phyloP scores from a whole-genome alignment of 768 basidiomycete species.

The Lentinula raphanica region DNA sequence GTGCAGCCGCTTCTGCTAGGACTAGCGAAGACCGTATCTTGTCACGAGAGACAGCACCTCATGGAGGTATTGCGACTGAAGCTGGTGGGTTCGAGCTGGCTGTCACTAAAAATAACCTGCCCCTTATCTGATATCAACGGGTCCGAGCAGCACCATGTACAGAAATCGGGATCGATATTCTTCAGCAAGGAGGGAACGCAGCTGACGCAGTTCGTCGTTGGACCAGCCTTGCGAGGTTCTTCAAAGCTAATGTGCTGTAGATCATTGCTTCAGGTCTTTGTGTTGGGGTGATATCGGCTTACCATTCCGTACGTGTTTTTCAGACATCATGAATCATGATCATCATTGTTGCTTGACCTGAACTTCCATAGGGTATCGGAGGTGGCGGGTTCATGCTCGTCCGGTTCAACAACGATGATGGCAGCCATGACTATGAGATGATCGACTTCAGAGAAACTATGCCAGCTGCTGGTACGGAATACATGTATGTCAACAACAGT shows the following conservation, averaged over 20 bases:
- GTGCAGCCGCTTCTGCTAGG: background rate
- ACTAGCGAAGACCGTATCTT: constrained; percentile 5
- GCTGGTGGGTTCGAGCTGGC: background rate
- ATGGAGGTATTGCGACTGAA: constrained; percentile 5
- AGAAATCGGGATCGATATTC: constrained; percentile 33
- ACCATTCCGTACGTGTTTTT: constrained; percentile 16
- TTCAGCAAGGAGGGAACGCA: constrained; percentile 39
- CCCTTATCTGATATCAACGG: too few species aligned
- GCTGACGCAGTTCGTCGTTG: constrained; percentile 33
- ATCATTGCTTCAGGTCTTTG: constrained; percentile 38
- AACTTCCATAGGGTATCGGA: background rate
- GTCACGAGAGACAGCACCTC: background rate
- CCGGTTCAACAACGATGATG: constrained; percentile 4
- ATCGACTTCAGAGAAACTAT: constrained; percentile 48
- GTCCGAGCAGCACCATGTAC: constrained; percentile 22
- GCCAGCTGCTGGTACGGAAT: constrained; percentile 28
- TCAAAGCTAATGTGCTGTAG: constrained; percentile 1
- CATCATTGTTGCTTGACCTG: background rate
- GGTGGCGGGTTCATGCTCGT: constrained; percentile 7
- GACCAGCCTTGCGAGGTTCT: background rate
- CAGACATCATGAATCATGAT: too few species aligned
- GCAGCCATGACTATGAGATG: constrained; percentile 8
- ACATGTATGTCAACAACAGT: constrained; percentile 32
- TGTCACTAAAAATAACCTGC: background rate
- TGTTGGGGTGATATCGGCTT: constrained; percentile 29